phyloP scores from a whole-genome alignment of 1,139 yeast species.

The Wickerhamomyces sp. region DNA sequence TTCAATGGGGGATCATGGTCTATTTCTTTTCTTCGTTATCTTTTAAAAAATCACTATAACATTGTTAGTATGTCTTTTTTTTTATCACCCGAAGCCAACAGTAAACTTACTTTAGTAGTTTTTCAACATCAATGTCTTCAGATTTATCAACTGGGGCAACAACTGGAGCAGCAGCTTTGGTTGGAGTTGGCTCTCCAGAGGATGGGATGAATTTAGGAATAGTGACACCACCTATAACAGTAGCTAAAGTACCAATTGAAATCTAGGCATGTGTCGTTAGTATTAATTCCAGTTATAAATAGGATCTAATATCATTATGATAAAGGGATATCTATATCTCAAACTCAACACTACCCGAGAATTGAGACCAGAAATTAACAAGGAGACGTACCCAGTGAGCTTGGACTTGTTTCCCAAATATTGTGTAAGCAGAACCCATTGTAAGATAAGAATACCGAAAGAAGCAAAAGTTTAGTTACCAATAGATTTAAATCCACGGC shows the following conservation, averaged over 20 bases:
- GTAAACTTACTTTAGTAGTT: constrained; percentile 47
- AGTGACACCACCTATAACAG: constrained; percentile 33
- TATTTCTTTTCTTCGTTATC: constrained; percentile 17
- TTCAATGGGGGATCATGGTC: background rate
- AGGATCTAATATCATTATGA: background rate
- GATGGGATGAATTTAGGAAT: constrained; percentile 19
- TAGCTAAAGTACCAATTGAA: constrained; percentile 32
- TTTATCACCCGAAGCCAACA: background rate
- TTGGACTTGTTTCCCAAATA: constrained; percentile 60
- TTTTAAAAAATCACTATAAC: constrained; percentile 21
- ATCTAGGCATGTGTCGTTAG: constrained; percentile 20
- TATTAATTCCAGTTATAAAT: background rate
- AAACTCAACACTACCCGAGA: background rate
- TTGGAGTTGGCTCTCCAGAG: constrained; percentile 29
- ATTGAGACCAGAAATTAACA: background rate
- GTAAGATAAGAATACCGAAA: background rate
- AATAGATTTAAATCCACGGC: no score
- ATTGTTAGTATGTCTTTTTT: background rate
- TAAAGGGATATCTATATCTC: no score
- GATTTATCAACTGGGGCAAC: constrained; percentile 34
- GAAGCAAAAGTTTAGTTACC: no score
- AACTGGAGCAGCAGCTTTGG: constrained; percentile 33
- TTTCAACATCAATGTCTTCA: constrained; percentile 61
- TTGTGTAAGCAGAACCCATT: constrained; percentile 61
- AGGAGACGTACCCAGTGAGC: constrained; percentile 53